Conservation (phyloP, 805 yeast genomes). For the Candida quercuum region DNA sequence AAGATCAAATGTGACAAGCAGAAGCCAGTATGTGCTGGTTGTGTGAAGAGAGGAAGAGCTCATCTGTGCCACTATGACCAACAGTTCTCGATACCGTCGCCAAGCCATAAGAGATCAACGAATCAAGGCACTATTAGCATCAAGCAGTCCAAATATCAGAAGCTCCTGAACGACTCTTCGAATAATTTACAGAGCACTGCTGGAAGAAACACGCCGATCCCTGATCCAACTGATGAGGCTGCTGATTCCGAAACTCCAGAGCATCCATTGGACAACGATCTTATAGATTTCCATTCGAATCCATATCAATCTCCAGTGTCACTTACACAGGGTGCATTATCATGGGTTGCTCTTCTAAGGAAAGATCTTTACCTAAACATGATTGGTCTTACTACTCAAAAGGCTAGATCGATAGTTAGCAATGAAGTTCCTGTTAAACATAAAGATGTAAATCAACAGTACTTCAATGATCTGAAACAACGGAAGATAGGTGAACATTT, state of each 20-base stretch:
- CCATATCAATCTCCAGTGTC: constrained; percentile 6
- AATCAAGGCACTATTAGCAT: too few species aligned
- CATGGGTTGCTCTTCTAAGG: constrained; percentile 22
- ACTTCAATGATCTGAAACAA: neutral
- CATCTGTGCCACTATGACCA: constrained; percentile 18
- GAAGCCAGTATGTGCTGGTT: constrained; percentile 20
- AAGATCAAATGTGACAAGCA: constrained; percentile 24
- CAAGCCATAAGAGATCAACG: neutral
- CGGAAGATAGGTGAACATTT: too few species aligned
- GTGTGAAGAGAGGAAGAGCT: constrained; percentile 13
- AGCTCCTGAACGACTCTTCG: too few species aligned
- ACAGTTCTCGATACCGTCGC: constrained; percentile 13
- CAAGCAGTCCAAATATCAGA: neutral
- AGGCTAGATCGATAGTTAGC: neutral
- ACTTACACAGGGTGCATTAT: constrained; percentile 17
- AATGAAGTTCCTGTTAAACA: neutral
- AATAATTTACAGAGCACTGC: too few species aligned
- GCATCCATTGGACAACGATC: neutral
- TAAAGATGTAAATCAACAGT: neutral
- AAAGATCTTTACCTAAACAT: constrained; percentile 21
- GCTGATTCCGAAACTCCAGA: too few species aligned
- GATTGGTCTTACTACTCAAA: constrained; percentile 8
- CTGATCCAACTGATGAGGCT: too few species aligned
- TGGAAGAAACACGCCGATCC: too few species aligned
- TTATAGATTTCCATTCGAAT: constrained; percentile 11